Base-by-base conservation (phyloP, 805 yeast genomes). In the Maudiozyma pseudohumilis region DNA sequence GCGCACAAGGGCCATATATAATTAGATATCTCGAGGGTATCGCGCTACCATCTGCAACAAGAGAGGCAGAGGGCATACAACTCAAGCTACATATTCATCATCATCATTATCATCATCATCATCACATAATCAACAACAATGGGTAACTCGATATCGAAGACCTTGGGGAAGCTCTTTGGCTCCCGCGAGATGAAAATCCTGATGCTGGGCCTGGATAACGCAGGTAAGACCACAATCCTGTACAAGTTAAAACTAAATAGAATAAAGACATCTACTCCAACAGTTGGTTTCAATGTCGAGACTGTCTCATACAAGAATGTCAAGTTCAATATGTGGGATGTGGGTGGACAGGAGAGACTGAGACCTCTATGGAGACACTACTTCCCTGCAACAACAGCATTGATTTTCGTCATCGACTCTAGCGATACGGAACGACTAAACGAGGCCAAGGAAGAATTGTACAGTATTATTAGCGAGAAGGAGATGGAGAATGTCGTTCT, bases 321-420 rank as follows among this genome's bases (percentile, higher is more conserved):
- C 41, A 77, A 82, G 40, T 82, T 84, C 65, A 85, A 86, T 43
- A 87, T 84, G 56, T 84, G 94, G 94, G 94, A 84, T 61, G 92
- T 92, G 43, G 96, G 96, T 64, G 96, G 96, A 57, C 96, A 86
- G 66, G 94, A 83, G 53, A 70, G 94, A 60, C 74, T 87, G 49
- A 75, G 96, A 55, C 94, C 94, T 0, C 68, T 88, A 41, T 88
- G 97, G 96, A 77, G 96, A 61, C 96, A 88, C 57, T 88, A 88
- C 63, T 86, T 82, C 62, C 83, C 94, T 10, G 95, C 95, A 27
- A 85, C 96, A 4, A 82, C 86, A 55, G 95, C 95, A 8, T 70
- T 88, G 41, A 85, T 88, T 39, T 88, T 84, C 59, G 96, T 88
- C 39, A 80, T 88, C 42, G 97, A 88, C 61, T 73, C 86, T 5